A percentile compares a stretch with the other conserved stretches of the same genome.
Evolutionary conservation across 805 yeast species (phyloP).

Genomic region (Danielia reshetovae): DNA sequence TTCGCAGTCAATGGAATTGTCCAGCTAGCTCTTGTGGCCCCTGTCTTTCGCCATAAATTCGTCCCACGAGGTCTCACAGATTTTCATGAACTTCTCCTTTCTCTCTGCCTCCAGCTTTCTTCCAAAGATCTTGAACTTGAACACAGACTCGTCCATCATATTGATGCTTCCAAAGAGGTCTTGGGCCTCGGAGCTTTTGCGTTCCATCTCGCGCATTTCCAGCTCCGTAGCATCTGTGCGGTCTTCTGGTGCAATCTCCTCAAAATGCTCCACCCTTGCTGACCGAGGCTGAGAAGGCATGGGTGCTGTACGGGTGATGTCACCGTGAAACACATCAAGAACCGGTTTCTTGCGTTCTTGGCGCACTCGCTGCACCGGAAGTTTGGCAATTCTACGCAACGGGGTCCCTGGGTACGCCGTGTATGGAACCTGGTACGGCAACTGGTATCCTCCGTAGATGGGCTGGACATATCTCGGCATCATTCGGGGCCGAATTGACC

Average conservation of each 20-base stretch:
- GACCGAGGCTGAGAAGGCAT: slow-evolving; percentile 48
- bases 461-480: neutral
- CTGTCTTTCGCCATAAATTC: slow-evolving; percentile 21
- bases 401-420: neutral
- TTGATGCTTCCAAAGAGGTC: slow-evolving; percentile 13
- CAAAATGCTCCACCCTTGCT: slow-evolving; percentile 32
- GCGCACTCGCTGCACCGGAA: slow-evolving; percentile 5
- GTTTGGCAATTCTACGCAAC: neutral
- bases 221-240: slow-evolving; percentile 12
- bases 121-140: slow-evolving; percentile 16
- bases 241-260: slow-evolving; percentile 5
- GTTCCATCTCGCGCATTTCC: slow-evolving; percentile 12
- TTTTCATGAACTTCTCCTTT: slow-evolving; percentile 37
- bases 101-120: slow-evolving; percentile 8
- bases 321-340: slow-evolving; percentile 46
- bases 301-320: slow-evolving; percentile 45
- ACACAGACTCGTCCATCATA: slow-evolving; percentile 15
- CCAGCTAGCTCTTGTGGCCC: too few species aligned
- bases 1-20: too few species aligned
- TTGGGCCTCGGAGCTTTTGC: slow-evolving; percentile 7
- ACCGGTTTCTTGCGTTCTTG: slow-evolving; percentile 14
- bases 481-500: neutral
- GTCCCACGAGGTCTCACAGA: slow-evolving; percentile 45
- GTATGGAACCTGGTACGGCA: neutral
- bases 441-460: too few species aligned